Conservation (phyloP, 768 basidiomycete genomes). For the Scleroderma bovista region DNA sequence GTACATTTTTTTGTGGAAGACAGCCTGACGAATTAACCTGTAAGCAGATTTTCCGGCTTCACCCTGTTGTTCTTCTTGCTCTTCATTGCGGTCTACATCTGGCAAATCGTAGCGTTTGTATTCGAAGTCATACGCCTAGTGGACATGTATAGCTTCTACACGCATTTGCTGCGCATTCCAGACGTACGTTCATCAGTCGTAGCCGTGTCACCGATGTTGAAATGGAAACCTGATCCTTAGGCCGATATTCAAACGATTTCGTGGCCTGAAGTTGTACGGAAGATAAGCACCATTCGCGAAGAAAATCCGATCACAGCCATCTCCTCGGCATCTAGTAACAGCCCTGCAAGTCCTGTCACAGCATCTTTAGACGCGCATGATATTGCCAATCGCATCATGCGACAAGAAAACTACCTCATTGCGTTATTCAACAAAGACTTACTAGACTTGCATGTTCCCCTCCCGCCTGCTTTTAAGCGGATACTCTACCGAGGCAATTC, state of each 20-base stretch:
- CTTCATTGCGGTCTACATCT: constrained; percentile 83
- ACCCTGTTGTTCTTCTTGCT: constrained; percentile 79
- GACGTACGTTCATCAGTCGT: constrained; percentile 54
- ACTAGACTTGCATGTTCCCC: constrained; percentile 79
- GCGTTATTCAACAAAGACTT: constrained; percentile 97
- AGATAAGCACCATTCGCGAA: constrained; percentile 85
- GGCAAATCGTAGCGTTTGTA: constrained; percentile 80
- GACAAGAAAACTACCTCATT: constrained; percentile 98
- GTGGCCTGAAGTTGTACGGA: constrained; percentile 91
- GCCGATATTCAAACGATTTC: constrained; percentile 96
- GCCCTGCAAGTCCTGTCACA: constrained; percentile 56
- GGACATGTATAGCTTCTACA: constrained; percentile 96
- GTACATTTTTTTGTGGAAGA: constrained; percentile 17
- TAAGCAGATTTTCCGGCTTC: constrained; percentile 71
- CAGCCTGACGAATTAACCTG: constrained; percentile 9
- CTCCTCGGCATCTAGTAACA: constrained; percentile 51
- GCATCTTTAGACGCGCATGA: constrained; percentile 97
- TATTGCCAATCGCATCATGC: constrained; percentile 94
- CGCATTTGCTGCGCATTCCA: constrained; percentile 86
- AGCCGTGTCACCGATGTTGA: constrained; percentile 7
- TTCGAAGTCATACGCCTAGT: constrained; percentile 72
- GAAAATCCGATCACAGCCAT: constrained; percentile 90
- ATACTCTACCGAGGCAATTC: constrained; percentile 41
- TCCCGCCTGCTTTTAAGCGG: constrained; percentile 54
- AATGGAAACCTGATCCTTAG: constrained; percentile 39